Conservation (phyloP, 2,329 filamentous ascomycete species). For the Cladophialophora chaetospira region DNA sequence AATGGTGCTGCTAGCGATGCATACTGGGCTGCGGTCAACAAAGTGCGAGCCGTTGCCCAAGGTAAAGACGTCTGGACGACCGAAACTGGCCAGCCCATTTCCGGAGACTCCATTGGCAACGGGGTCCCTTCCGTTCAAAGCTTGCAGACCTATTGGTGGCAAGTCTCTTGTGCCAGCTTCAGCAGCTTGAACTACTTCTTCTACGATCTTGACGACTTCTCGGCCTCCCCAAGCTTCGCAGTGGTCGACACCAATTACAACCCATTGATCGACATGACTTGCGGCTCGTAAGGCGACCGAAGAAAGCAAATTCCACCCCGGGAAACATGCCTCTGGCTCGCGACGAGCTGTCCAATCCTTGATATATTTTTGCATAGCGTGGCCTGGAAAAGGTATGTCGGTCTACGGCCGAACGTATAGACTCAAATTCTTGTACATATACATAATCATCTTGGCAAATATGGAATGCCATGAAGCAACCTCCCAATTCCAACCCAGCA, state of each 20-base stretch:
- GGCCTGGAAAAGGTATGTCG: conserved; percentile 1
- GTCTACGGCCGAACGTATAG: too few species aligned
- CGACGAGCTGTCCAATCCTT: conserved; percentile 11
- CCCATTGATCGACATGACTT: conserved; percentile 44
- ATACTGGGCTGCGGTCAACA: conserved; percentile 51
- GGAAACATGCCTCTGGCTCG: neutral
- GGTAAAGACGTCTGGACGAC: conserved; percentile 81
- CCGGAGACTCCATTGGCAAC: conserved; percentile 62
- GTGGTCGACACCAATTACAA: conserved; percentile 56
- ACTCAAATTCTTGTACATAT: conserved; percentile 6
- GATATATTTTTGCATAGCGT: conserved; percentile 16
- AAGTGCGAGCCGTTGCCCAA: conserved; percentile 47
- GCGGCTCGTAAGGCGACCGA: conserved; percentile 23
- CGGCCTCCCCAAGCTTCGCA: conserved; percentile 70
- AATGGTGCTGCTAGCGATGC: conserved; percentile 51
- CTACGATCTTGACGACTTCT: conserved; percentile 71
- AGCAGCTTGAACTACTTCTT: conserved; percentile 72
- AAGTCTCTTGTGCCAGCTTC: conserved; percentile 69
- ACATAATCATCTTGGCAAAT: conserved; percentile 3
- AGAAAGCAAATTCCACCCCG: neutral
- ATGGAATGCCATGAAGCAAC: neutral
- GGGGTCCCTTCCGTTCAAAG: conserved; percentile 67
- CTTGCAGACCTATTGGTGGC: conserved; percentile 77
- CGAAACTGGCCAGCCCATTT: conserved; percentile 84
- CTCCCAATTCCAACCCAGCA: too few species aligned